phyloP scores from a whole-genome alignment of 345 rosid genomes.

The Lagerstroemia speciosa region DNA sequence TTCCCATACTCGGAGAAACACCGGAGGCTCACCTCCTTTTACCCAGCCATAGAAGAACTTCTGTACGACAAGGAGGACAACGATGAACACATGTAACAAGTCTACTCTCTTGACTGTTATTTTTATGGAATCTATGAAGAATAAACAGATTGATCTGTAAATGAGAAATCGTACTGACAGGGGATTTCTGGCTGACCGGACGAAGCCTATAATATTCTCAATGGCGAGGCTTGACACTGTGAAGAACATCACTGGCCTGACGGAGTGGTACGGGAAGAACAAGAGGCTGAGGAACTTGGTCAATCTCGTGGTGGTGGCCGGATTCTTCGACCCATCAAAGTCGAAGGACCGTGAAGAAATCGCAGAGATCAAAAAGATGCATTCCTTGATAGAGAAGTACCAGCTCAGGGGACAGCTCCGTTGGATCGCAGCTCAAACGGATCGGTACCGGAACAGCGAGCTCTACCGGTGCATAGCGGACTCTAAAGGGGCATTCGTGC shows the following conservation, averaged over 20 bases:
- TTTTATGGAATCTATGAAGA: neutral
- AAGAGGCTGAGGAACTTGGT: slow-evolving; percentile 62
- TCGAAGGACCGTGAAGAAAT: slow-evolving; percentile 87
- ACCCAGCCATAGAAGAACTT: slow-evolving; percentile 69
- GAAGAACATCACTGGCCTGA: slow-evolving; percentile 79
- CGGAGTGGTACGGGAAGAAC: slow-evolving; percentile 92
- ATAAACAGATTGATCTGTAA: neutral
- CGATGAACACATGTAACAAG: slow-evolving; percentile 71
- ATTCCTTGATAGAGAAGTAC: slow-evolving; percentile 58
- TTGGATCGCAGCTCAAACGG: slow-evolving; percentile 94
- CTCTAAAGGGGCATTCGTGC: slow-evolving; percentile 81
- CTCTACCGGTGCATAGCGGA: slow-evolving; percentile 88
- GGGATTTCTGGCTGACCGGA: slow-evolving; percentile 65
- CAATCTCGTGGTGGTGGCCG: slow-evolving; percentile 84
- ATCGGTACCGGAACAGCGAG: slow-evolving; percentile 80
- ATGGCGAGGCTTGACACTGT: slow-evolving; percentile 97
- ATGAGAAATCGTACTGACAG: slow-evolving; percentile 27
- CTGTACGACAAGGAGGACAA: slow-evolving; percentile 58
- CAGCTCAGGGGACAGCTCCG: slow-evolving; percentile 72
- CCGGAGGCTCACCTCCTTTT: slow-evolving; percentile 44
- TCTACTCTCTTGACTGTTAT: neutral
- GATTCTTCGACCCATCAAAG: slow-evolving; percentile 68
- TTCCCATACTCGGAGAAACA: slow-evolving; percentile 56
- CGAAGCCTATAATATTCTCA: slow-evolving; percentile 85
- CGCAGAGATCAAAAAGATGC: slow-evolving; percentile 83